Evolutionary conservation across 805 yeast genomes (phyloP).

Genomic region (Peterozyma xylosa): DNA sequence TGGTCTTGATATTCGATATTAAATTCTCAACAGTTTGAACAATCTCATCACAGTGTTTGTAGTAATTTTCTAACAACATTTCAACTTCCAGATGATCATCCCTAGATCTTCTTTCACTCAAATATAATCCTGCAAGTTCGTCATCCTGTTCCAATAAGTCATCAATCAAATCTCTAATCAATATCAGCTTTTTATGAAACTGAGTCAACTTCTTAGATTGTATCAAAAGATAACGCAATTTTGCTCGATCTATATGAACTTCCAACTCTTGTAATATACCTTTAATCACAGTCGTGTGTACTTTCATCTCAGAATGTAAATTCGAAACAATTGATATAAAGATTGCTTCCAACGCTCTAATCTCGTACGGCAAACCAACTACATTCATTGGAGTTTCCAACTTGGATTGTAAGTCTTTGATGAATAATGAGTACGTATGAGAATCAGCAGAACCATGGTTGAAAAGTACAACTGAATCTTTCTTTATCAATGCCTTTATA

Average conservation of each 20-base stretch:
- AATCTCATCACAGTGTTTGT: conserved; percentile 85
- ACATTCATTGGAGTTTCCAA: conserved; percentile 25
- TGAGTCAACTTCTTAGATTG: conserved; percentile 81
- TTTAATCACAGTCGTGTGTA: conserved; percentile 67
- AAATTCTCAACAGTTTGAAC: conserved; percentile 82
- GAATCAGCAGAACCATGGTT: conserved; percentile 37
- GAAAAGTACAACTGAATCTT: conserved; percentile 46
- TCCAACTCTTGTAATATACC: conserved; percentile 76
- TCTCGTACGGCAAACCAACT: conserved; percentile 67
- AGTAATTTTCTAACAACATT: conserved; percentile 82
- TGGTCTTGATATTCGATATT: conserved; percentile 77
- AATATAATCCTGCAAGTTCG: conserved; percentile 71
- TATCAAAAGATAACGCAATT: conserved; percentile 68
- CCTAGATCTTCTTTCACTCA: conserved; percentile 53
- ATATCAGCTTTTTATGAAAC: conserved; percentile 74
- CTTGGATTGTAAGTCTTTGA: conserved; percentile 32
- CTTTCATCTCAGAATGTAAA: conserved; percentile 79
- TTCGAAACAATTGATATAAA: conserved; percentile 74
- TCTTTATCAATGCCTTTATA: conserved; percentile 43
- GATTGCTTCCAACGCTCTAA: conserved; percentile 84
- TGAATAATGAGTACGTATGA: conserved; percentile 33
- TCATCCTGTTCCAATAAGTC: conserved; percentile 86
- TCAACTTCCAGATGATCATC: conserved; percentile 85
- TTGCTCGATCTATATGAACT: conserved; percentile 70
- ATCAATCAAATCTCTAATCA: conserved; percentile 78